These are phyloP conservation scores for Hemileia vastatrix DNA, from an alignment of 1,284 basidiomycete species.

Conservation along the genomic window DNA sequence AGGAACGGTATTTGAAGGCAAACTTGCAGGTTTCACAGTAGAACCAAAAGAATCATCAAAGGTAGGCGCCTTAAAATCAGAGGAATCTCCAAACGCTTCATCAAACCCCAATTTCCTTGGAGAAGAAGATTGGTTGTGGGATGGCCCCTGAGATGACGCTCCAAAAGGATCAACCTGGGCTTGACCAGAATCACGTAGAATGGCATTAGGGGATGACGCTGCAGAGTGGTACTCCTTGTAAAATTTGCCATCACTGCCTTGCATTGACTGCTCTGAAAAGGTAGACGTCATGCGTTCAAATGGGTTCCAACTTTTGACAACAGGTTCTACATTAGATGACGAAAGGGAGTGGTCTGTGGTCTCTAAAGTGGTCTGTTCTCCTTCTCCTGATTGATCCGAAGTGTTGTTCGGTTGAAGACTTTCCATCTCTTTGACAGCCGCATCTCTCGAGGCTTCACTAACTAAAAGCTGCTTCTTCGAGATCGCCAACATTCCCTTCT, in stretches of 20 bases:
- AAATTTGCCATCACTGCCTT: background rate
- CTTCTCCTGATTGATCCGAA: no score
- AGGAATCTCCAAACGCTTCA: slow-evolving; percentile 4
- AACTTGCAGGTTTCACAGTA: slow-evolving; percentile 2
- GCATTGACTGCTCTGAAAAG: background rate
- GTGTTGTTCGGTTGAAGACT: slow-evolving; percentile 26
- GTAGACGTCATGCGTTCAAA: slow-evolving; percentile 17
- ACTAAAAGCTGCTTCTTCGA: slow-evolving; percentile 84
- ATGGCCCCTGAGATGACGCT: background rate
- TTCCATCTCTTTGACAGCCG: slow-evolving; percentile 56
- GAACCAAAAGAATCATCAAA: background rate
- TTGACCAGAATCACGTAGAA: background rate
- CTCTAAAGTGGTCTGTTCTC: no score
- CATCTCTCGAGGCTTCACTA: slow-evolving; percentile 67
- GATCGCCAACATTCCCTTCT: slow-evolving; percentile 88
- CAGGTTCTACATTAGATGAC: no score
- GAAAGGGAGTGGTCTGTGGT: no score
- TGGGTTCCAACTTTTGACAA: slow-evolving; percentile 23
- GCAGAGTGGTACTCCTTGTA: background rate
- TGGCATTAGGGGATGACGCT: background rate
- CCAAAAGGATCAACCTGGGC: slow-evolving; percentile 9
- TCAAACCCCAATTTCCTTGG: slow-evolving; percentile 1
- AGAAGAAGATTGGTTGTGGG: background rate
- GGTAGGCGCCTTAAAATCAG: background rate
- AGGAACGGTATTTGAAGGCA: background rate